Evolutionary conservation across 2,329 filamentous ascomycete species (phyloP).

Genomic region (Leptographium wingfieldii): DNA sequence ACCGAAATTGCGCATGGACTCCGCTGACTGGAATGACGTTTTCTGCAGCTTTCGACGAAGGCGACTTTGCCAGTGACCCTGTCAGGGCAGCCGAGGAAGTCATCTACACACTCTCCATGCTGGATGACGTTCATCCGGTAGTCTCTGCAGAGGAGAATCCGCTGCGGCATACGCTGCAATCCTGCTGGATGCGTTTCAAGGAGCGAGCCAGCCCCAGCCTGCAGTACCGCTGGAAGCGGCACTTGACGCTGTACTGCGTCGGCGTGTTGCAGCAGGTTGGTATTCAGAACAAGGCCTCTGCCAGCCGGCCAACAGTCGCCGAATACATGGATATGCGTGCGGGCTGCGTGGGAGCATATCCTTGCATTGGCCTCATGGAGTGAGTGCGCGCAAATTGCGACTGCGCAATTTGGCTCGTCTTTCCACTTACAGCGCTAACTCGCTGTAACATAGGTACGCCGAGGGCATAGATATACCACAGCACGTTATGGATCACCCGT

Average conservation of each 20-base stretch:
- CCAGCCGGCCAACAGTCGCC: background rate
- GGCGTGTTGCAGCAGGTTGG: conserved; percentile 1
- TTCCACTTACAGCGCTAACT: too few relatives aligned
- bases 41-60: background rate
- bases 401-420: too few relatives aligned
- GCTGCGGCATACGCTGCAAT: background rate
- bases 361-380: conserved; percentile 1
- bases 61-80: background rate
- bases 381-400: background rate
- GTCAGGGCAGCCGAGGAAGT: background rate
- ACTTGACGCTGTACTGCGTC: background rate
- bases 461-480: background rate
- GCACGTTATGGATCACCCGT: background rate
- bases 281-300: background rate
- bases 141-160: background rate
- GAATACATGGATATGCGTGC: conserved; percentile 1
- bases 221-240: background rate
- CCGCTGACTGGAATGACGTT: background rate
- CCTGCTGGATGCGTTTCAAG: background rate
- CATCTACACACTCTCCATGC: background rate
- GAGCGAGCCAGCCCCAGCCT: background rate
- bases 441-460: background rate
- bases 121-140: background rate
- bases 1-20: background rate
- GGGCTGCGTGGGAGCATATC: background rate